Conservation (phyloP, 1,139 yeast species). For the Taphrina pruni region DNA sequence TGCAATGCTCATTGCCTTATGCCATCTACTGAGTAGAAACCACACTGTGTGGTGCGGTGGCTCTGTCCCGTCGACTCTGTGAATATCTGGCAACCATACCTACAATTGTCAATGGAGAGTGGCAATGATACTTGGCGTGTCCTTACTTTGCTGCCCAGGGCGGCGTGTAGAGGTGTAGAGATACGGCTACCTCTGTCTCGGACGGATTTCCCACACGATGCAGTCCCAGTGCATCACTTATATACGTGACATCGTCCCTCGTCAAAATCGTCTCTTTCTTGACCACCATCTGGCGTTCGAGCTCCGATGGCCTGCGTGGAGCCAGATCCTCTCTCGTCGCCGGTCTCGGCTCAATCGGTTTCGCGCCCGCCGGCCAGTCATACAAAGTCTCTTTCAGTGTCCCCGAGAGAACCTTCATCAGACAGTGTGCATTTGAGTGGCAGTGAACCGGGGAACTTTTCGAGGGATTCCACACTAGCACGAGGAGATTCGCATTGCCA, state of each 20-base stretch:
- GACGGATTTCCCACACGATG: constrained; percentile 67
- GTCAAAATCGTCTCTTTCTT: constrained; percentile 44
- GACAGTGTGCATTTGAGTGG: constrained; percentile 74
- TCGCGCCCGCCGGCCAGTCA: constrained; percentile 56
- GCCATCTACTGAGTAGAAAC: constrained; percentile 37
- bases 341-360: constrained; percentile 42
- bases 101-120: neutral
- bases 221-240: constrained; percentile 68
- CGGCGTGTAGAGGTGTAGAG: constrained; percentile 77
- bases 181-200: constrained; percentile 60
- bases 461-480: constrained; percentile 77
- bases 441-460: constrained; percentile 72
- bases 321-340: constrained; percentile 24
- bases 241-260: constrained; percentile 59
- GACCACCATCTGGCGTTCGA: constrained; percentile 5
- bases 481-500: constrained; percentile 69
- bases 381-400: constrained; percentile 64
- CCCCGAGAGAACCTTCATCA: constrained; percentile 67
- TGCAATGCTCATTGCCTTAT: constrained; percentile 3
- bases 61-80: constrained; percentile 32
- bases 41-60: constrained; percentile 35
- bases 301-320: constrained; percentile 5
- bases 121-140: neutral
- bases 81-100: constrained; percentile 38
- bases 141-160: constrained; percentile 69